phyloP scores from a whole-genome alignment of 129 eudicot genomes.

The Flaveria ramosissima region DNA sequence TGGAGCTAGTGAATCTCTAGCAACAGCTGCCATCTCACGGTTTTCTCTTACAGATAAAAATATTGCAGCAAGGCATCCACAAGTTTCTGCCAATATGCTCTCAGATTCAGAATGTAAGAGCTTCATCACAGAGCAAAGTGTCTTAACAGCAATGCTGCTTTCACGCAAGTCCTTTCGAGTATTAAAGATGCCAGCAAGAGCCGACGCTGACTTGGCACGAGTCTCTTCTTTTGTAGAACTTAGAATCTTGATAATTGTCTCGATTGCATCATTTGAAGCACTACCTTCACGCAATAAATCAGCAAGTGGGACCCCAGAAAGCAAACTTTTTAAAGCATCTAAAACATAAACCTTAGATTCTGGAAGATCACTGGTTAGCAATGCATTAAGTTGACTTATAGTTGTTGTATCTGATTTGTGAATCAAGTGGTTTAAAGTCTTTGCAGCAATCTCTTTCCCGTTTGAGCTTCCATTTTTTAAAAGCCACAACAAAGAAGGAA shows the following conservation, averaged over 20 bases:
- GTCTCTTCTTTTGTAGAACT: constrained; percentile 84
- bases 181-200: constrained; percentile 88
- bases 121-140: constrained; percentile 72
- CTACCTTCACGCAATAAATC: constrained; percentile 93
- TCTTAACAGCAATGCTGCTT: constrained; percentile 76
- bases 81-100: constrained; percentile 63
- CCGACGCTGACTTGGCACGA: constrained; percentile 82
- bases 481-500: constrained; percentile 95
- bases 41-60: constrained; percentile 80
- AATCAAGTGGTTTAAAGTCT: constrained; percentile 88
- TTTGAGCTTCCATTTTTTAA: constrained; percentile 94
- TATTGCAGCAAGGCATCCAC: constrained; percentile 81
- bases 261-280: constrained; percentile 96
- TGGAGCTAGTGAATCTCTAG: constrained; percentile 70
- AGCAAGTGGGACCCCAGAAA: constrained; percentile 70
- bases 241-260: constrained; percentile 78
- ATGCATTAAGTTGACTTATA: constrained; percentile 92
- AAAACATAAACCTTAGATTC: constrained; percentile 95
- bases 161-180: constrained; percentile 95
- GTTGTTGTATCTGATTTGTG: constrained; percentile 98
- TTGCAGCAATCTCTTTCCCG: constrained; percentile 97
- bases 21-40: constrained; percentile 81
- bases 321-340: constrained; percentile 93
- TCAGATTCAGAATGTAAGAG: constrained; percentile 79
- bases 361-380: constrained; percentile 92